phyloP scores from a whole-genome alignment of 495 filamentous ascomycete genomes.

The Penicillium crystallinum region DNA sequence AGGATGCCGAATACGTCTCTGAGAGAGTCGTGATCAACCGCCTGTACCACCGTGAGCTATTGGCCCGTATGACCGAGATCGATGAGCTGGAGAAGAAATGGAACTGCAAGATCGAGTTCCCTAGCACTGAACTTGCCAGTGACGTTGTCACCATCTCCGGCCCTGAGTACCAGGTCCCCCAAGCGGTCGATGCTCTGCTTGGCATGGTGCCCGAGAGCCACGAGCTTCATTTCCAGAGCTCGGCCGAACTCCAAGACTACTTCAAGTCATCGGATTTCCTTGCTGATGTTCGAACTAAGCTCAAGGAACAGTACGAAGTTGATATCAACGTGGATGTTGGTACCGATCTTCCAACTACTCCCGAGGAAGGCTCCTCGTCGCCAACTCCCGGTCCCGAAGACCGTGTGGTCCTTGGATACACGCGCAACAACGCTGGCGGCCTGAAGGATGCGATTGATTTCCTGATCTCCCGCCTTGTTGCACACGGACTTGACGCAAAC shows the following conservation, averaged over 20 bases:
- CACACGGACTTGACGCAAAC: constrained; percentile 75
- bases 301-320: constrained; percentile 87
- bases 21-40: constrained; percentile 91
- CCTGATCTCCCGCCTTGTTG: constrained; percentile 73
- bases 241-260: constrained; percentile 66
- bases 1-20: constrained; percentile 93
- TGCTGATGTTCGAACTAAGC: constrained; percentile 70
- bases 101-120: constrained; percentile 98
- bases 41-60: constrained; percentile 88
- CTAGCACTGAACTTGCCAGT: constrained; percentile 93
- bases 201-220: constrained; percentile 97
- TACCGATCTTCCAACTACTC: constrained; percentile 24
- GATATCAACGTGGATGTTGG: constrained; percentile 63
- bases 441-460: constrained; percentile 96
- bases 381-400: constrained; percentile 41
- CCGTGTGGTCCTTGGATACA: constrained; percentile 67
- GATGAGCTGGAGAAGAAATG: constrained; percentile 96
- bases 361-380: constrained; percentile 31
- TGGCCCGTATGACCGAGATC: constrained; percentile 78
- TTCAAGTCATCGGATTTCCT: constrained; percentile 74
- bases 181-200: constrained; percentile 90
- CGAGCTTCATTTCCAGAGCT: constrained; percentile 76
- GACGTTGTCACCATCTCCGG: constrained; percentile 93
- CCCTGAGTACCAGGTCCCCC: constrained; percentile 94
- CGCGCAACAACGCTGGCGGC: constrained; percentile 93